Percentiles rank a stretch among this genome's conserved stretches.
Evolutionary conservation across 2,329 filamentous ascomycete genomes (phyloP).

Genomic region (Ceratocystis huliohia): DNA sequence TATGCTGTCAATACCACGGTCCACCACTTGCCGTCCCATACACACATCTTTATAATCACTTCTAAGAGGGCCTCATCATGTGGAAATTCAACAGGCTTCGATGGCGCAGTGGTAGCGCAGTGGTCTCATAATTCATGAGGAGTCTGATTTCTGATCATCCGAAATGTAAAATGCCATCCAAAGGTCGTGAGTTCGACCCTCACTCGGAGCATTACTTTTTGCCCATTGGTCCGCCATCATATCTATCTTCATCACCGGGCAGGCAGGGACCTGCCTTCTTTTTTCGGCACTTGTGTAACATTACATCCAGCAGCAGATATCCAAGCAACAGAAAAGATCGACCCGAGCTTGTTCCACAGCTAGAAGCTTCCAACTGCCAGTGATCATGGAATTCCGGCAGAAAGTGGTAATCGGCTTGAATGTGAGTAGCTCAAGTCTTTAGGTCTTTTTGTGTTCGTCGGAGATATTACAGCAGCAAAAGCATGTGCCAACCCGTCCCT

Average conservation of each 20-base stretch:
- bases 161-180: constrained; percentile 21
- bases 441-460: too few relatives aligned
- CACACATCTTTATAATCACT: not conserved
- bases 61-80: too few relatives aligned
- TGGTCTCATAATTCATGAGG: constrained; percentile 21
- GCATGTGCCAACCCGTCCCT: too few relatives aligned
- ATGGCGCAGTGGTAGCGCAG: constrained; percentile 21
- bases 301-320: too few relatives aligned
- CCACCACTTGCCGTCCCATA: not conserved
- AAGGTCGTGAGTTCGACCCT: constrained; percentile 23
- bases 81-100: constrained; percentile 19
- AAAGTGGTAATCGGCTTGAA: too few relatives aligned
- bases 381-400: too few relatives aligned
- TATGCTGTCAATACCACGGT: too few relatives aligned
- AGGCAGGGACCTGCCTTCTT: constrained; percentile 10
- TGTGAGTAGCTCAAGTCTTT: too few relatives aligned
- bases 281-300: not conserved
- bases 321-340: too few relatives aligned
- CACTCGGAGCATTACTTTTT: constrained; percentile 20
- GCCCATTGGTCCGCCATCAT: constrained; percentile 11
- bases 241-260: constrained; percentile 18
- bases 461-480: too few relatives aligned
- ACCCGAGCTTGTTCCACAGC: too few relatives aligned
- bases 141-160: constrained; percentile 13
- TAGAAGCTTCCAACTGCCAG: too few relatives aligned